These are phyloP conservation scores for Zymoseptoria crescenta DNA, from an alignment of 2,329 filamentous ascomycete genomes.

Conservation along the genomic window DNA sequence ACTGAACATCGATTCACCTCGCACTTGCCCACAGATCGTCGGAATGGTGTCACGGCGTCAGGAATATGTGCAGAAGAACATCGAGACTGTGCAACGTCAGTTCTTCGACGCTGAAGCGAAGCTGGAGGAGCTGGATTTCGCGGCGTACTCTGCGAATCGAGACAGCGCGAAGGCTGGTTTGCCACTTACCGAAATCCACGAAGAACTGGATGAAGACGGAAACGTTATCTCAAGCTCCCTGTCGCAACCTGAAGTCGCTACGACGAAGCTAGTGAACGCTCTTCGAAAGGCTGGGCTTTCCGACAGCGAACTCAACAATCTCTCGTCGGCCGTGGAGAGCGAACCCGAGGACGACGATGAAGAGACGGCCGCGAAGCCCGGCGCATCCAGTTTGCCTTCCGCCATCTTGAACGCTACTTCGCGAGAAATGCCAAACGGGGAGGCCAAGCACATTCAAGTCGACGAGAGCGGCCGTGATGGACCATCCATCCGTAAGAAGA, in stretches of 20 bases:
- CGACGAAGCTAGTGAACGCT: slow-evolving; percentile 61
- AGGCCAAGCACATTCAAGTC: neutral
- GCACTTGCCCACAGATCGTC: slow-evolving; percentile 56
- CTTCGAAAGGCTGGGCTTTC: slow-evolving; percentile 67
- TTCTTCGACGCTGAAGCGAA: slow-evolving; percentile 62
- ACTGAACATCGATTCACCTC: slow-evolving; percentile 36
- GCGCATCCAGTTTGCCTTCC: slow-evolving; percentile 4
- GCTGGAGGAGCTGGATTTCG: slow-evolving; percentile 50
- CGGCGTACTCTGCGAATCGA: slow-evolving; percentile 17
- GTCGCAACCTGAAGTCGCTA: slow-evolving; percentile 54
- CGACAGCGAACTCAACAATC: slow-evolving; percentile 21
- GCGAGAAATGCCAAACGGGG: neutral
- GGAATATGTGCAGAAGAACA: slow-evolving; percentile 83
- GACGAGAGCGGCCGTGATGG: slow-evolving; percentile 9
- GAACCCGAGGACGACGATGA: slow-evolving; percentile 7
- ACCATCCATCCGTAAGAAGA: slow-evolving; percentile 39
- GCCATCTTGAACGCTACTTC: slow-evolving; percentile 11
- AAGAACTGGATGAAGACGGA: slow-evolving; percentile 84
- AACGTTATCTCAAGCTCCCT: slow-evolving; percentile 60
- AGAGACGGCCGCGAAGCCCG: neutral
- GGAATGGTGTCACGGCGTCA: slow-evolving; percentile 65
- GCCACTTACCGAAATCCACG: slow-evolving; percentile 82
- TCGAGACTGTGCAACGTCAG: slow-evolving; percentile 65
- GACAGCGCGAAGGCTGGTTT: slow-evolving; percentile 45
- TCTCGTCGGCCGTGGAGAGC: slow-evolving; percentile 2